phyloP scores from a whole-genome alignment of 169 alveolate genomes.

The Pseudocohnilembus persalinus region DNA sequence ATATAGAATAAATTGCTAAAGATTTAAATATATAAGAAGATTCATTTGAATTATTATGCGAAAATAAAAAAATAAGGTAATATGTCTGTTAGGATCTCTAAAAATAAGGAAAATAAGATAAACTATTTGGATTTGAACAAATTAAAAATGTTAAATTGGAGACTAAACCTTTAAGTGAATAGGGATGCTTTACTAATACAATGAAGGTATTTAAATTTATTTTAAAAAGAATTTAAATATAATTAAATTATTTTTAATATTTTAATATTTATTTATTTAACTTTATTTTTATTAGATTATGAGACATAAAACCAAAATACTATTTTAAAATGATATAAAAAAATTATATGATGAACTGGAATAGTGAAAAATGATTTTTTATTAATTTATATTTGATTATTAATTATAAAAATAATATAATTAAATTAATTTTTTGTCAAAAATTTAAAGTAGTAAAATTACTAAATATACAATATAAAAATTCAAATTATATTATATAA shows the following conservation, averaged over 20 bases:
- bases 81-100: slow-evolving; percentile 3
- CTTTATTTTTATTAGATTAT: neutral
- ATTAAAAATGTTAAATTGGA: slow-evolving; percentile 76
- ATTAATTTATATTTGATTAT: too few relatives aligned
- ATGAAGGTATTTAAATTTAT: neutral
- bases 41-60: slow-evolving; percentile 47
- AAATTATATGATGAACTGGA: slow-evolving; percentile 1
- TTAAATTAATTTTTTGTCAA: too few relatives aligned
- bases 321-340: slow-evolving; percentile 3
- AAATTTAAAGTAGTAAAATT: too few relatives aligned
- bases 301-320: slow-evolving; percentile 28
- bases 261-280: too few relatives aligned
- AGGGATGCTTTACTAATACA: slow-evolving; percentile 83
- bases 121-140: slow-evolving; percentile 54
- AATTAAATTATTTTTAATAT: too few relatives aligned
- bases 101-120: slow-evolving; percentile 13
- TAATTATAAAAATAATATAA: too few relatives aligned
- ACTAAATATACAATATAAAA: too few relatives aligned
- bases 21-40: slow-evolving; percentile 28
- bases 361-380: too few relatives aligned
- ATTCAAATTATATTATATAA: too few relatives aligned
- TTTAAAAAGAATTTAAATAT: too few relatives aligned
- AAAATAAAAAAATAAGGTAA: slow-evolving; percentile 20
- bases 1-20: slow-evolving; percentile 33
- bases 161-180: slow-evolving; percentile 84